Conservation (phyloP, 2,329 filamentous ascomycete genomes). For the Venturia pyrina region DNA sequence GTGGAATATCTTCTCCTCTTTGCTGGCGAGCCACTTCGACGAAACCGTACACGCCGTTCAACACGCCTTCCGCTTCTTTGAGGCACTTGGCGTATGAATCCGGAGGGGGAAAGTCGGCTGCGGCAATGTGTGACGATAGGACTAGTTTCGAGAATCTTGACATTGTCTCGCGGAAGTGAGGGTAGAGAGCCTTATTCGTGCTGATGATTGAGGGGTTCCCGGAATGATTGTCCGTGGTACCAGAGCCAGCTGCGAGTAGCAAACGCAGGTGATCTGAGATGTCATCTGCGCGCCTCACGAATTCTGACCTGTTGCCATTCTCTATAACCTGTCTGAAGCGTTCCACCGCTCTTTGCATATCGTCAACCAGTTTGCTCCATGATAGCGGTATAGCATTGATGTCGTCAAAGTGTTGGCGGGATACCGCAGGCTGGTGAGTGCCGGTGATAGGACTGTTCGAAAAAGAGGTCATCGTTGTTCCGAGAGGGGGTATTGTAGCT, state of each 20-base stretch:
- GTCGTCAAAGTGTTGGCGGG: constrained; percentile 84
- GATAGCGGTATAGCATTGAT: constrained; percentile 69
- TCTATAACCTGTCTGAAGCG: constrained; percentile 84
- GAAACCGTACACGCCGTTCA: constrained; percentile 89
- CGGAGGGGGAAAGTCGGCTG: constrained; percentile 86
- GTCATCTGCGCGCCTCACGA: constrained; percentile 89
- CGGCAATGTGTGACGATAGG: constrained; percentile 93
- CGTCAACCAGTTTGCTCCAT: constrained; percentile 82
- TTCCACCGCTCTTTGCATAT: constrained; percentile 87
- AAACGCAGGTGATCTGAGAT: constrained; percentile 93
- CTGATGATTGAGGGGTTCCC: constrained; percentile 99
- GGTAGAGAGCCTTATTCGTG: constrained; percentile 92
- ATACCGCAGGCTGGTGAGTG: constrained; percentile 43
- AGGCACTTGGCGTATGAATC: constrained; percentile 93
- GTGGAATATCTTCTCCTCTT: constrained; percentile 81
- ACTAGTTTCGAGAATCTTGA: constrained; percentile 99
- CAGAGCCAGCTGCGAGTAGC: constrained; percentile 87
- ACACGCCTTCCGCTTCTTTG: constrained; percentile 92
- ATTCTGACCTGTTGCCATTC: constrained; percentile 74
- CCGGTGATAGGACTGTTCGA: constrained; percentile 38
- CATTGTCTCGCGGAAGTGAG: constrained; percentile 99
- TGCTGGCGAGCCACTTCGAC: constrained; percentile 92
- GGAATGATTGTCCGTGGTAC: constrained; percentile 96
- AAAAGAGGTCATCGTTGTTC: constrained; percentile 45
- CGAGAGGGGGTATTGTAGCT: constrained; percentile 36